Evolutionary conservation across 371 early-diverging fungal species (phyloP).

Genomic region (Apophysomyces ossiformis): DNA sequence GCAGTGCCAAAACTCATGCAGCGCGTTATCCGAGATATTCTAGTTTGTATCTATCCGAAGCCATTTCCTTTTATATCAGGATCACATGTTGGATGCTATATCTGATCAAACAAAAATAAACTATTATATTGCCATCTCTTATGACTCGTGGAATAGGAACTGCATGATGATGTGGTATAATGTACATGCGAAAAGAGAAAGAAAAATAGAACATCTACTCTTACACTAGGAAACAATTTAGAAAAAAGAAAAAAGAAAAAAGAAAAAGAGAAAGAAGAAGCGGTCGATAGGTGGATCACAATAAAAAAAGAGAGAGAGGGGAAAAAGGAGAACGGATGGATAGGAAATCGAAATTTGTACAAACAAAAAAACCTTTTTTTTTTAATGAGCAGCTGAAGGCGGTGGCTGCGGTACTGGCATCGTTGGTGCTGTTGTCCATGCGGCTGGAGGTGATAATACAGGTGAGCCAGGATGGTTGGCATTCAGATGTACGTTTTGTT

Average conservation of each 20-base stretch:
- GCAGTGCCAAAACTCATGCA: no score
- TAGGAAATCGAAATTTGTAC: neutral
- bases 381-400: neutral
- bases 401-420: conserved; percentile 9
- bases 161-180: neutral
- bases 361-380: neutral
- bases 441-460: neutral
- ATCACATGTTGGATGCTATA: no score
- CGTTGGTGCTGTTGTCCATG: conserved; percentile 1
- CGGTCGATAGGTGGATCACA: no score
- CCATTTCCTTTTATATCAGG: no score
- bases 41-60: no score
- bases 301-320: neutral
- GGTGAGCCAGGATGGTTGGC: conserved; percentile 32
- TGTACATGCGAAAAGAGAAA: conserved; percentile 1
- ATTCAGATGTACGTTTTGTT: no score
- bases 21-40: no score
- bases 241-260: neutral
- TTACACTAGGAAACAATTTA: conserved; percentile 14
- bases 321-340: neutral
- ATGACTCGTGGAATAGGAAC: conserved; percentile 15
- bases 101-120: no score
- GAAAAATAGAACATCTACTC: neutral
- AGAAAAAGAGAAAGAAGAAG: no score
- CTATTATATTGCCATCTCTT: no score